phyloP scores from a whole-genome alignment of 2,329 filamentous ascomycete genomes.

The Talaromyces albobiverticillius region DNA sequence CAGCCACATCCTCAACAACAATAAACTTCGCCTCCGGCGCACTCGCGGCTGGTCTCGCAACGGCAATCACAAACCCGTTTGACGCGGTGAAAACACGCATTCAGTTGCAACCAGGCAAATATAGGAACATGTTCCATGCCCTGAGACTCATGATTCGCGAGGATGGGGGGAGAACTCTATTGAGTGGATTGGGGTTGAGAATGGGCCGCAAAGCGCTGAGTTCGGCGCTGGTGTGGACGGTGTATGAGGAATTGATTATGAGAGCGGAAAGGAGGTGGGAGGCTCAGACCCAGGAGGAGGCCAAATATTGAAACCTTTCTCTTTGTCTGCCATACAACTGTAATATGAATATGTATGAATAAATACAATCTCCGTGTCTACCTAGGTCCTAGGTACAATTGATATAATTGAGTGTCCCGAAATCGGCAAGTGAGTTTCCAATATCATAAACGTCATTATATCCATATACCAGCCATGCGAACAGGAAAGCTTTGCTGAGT shows the following conservation, averaged over 20 bases:
- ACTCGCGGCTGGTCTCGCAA: slow-evolving; percentile 76
- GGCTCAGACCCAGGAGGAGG: slow-evolving; percentile 20
- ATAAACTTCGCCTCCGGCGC: slow-evolving; percentile 87
- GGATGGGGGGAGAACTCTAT: slow-evolving; percentile 76
- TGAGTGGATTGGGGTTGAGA: slow-evolving; percentile 79
- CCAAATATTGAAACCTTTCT: too few species aligned
- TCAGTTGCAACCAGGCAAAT: slow-evolving; percentile 80
- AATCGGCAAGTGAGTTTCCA: too few species aligned
- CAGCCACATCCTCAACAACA: slow-evolving; percentile 41
- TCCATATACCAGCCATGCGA: background rate
- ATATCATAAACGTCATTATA: too few species aligned
- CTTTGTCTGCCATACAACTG: too few species aligned
- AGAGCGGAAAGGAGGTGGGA: slow-evolving; percentile 57
- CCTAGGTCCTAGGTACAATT: too few species aligned
- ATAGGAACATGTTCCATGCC: slow-evolving; percentile 78
- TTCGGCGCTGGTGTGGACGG: slow-evolving; percentile 92
- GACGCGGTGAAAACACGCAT: slow-evolving; percentile 94
- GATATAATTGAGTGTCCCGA: too few species aligned
- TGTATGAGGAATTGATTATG: slow-evolving; percentile 90
- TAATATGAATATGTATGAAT: too few species aligned
- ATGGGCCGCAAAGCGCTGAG: slow-evolving; percentile 91
- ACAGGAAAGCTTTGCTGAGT: slow-evolving; percentile 21
- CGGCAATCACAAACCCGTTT: slow-evolving; percentile 90
- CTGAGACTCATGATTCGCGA: slow-evolving; percentile 73
- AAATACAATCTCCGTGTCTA: too few species aligned